Conservation (phyloP, 2,329 filamentous ascomycete species). For the Fusarium sarcochroum region DNA sequence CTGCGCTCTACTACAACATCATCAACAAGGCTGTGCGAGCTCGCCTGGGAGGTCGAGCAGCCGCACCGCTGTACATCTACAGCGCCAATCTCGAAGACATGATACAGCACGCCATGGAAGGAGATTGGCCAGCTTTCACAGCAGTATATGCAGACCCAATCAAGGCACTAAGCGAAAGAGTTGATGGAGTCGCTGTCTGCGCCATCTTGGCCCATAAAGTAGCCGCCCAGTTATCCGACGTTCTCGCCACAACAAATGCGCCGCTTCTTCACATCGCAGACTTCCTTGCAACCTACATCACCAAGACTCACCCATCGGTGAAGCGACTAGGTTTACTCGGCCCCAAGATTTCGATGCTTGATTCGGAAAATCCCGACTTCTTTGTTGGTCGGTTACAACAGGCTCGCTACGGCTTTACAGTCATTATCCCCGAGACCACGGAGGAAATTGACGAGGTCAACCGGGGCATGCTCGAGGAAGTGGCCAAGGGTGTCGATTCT, state of each 20-base stretch:
- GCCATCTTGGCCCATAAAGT: slow-evolving; percentile 15
- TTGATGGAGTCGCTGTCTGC: slow-evolving; percentile 6
- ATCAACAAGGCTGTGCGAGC: slow-evolving; percentile 1
- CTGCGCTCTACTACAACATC: background rate
- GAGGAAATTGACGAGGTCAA: slow-evolving; percentile 6
- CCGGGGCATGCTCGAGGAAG: slow-evolving; percentile 5
- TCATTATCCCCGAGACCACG: background rate
- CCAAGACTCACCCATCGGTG: background rate
- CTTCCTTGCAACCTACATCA: background rate
- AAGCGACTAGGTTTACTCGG: background rate
- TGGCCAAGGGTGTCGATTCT: background rate
- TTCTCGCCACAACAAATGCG: background rate
- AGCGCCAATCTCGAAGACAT: slow-evolving; percentile 17
- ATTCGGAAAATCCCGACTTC: slow-evolving; percentile 1
- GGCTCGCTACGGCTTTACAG: background rate
- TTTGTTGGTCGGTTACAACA: background rate
- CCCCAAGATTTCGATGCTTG: slow-evolving; percentile 1
- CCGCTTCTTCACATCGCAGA: background rate
- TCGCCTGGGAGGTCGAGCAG: background rate
- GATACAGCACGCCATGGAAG: slow-evolving; percentile 6
- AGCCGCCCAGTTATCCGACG: background rate
- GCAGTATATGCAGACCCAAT: background rate
- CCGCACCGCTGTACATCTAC: slow-evolving; percentile 5
- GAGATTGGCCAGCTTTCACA: background rate
- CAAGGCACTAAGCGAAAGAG: background rate